Evolutionary conservation across 768 basidiomycete genomes (phyloP).

Genomic region (Tulasnella sp.): DNA sequence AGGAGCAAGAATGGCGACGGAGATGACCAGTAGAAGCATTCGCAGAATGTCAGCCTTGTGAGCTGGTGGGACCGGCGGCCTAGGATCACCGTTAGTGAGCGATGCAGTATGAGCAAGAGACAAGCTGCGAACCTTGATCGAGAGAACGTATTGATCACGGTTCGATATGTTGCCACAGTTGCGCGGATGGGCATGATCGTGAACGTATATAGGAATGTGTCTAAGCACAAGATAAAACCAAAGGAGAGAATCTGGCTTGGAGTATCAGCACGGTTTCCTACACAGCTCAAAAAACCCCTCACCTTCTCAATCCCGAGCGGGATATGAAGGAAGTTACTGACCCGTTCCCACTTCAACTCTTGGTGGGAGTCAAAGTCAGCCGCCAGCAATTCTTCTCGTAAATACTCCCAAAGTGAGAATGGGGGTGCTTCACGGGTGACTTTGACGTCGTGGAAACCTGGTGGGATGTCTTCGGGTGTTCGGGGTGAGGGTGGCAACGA

Average conservation of each 20-base stretch:
- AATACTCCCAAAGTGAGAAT: conserved; percentile 88
- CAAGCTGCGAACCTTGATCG: conserved; percentile 33
- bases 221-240: conserved; percentile 87
- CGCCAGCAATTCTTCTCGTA: conserved; percentile 77
- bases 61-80: conserved; percentile 61
- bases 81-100: not conserved
- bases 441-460: not conserved
- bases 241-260: conserved; percentile 70
- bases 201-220: conserved; percentile 96
- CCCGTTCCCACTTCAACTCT: conserved; percentile 90
- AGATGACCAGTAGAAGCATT: conserved; percentile 61
- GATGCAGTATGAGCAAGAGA: conserved; percentile 30
- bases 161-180: conserved; percentile 51
- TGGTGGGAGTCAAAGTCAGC: conserved; percentile 94
- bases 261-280: not conserved
- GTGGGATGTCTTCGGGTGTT: not conserved
- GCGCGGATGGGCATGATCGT: conserved; percentile 93
- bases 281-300: conserved; percentile 21
- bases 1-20: conserved; percentile 65
- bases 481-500: conserved; percentile 14
- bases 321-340: conserved; percentile 90
- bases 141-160: conserved; percentile 29
- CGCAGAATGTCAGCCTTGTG: conserved; percentile 93
- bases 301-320: conserved; percentile 93
- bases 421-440: conserved; percentile 31